These are phyloP conservation scores for Allantophomopsis lycopodina DNA, from an alignment of 2,329 filamentous ascomycete species.

Conservation along the genomic window DNA sequence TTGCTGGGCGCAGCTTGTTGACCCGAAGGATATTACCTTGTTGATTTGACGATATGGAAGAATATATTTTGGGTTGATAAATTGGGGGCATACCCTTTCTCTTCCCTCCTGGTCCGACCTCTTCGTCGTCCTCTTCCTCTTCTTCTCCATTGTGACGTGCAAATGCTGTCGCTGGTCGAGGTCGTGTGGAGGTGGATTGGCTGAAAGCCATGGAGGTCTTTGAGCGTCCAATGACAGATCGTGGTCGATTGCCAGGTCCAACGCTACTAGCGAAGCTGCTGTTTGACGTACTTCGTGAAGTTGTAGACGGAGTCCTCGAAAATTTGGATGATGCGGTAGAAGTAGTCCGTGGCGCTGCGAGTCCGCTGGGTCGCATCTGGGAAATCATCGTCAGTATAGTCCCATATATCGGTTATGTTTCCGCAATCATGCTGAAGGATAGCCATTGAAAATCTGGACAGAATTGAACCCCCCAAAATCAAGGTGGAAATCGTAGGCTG, in stretches of 20 bases:
- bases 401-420: no score
- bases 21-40: slow-evolving; percentile 12
- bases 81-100: slow-evolving; percentile 34
- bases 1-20: slow-evolving; percentile 14
- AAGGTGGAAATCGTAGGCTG: no score
- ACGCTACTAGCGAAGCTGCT: slow-evolving; percentile 42
- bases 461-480: no score
- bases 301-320: slow-evolving; percentile 24
- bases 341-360: slow-evolving; percentile 15
- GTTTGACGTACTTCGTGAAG: slow-evolving; percentile 27
- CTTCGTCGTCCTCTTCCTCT: slow-evolving; percentile 21
- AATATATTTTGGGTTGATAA: slow-evolving; percentile 14
- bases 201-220: slow-evolving; percentile 33
- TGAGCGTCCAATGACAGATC: slow-evolving; percentile 28
- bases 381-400: no score
- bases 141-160: slow-evolving; percentile 12
- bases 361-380: slow-evolving; percentile 16
- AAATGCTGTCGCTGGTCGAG: slow-evolving; percentile 26
- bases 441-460: no score
- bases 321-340: slow-evolving; percentile 23
- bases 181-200: slow-evolving; percentile 32
- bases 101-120: slow-evolving; percentile 20
- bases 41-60: slow-evolving; percentile 9
- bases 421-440: no score
- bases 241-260: slow-evolving; percentile 35